Evolutionary conservation across 2,329 filamentous ascomycete species (phyloP), one percentile per base, ranked within the genome.

Genomic region (Emericellopsis cladophorae): DNA sequence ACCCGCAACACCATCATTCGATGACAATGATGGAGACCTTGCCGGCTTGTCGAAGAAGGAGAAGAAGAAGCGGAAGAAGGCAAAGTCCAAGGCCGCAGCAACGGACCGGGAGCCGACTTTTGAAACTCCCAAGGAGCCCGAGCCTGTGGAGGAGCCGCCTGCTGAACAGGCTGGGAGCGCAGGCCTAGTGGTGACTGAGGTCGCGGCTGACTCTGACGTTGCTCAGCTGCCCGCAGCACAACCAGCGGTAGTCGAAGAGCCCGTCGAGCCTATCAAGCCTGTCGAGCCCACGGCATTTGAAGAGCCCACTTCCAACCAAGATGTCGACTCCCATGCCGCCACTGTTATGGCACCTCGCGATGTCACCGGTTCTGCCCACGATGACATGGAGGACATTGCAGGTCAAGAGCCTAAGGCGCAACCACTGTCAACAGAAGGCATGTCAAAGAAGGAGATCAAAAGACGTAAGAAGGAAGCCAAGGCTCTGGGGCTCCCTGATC

Each of bases 381-480:
- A 21, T 21, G 26, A 12, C 9, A 29, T 4, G 9, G 26, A 29
- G 8, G 26, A 3, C 9, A 12, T 29, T 12, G 26, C 8, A 29
- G 26, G 8, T 29, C 9, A 10, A 5, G n/a, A 35, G 32, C n/a
- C 32, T 12, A 9, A 15, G 32, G n/a, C 18, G 7, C n/a, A 35
- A 35, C 32, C 32, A 12, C n/a, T 35, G 4, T 21, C 32, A 15
- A 35, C 9, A 35, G 29, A 41, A 12, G 37, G 40, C 15, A 18
- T 41, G n/a, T 37, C 44, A 39, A 57, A 58, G 43, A 59, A 57
- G 41, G 53, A 55, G 43, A 56, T 52, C 42, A 58, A 55, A 42
- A 55, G 52, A 42, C 51, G 53, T 41, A 49, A 45, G 29, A 46
- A 39, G 39, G 46, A 46, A 36, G 42, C 44, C 16, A 15, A 15